phyloP scores from a whole-genome alignment of 2,329 filamentous ascomycete genomes.

The Fusarium piperis region DNA sequence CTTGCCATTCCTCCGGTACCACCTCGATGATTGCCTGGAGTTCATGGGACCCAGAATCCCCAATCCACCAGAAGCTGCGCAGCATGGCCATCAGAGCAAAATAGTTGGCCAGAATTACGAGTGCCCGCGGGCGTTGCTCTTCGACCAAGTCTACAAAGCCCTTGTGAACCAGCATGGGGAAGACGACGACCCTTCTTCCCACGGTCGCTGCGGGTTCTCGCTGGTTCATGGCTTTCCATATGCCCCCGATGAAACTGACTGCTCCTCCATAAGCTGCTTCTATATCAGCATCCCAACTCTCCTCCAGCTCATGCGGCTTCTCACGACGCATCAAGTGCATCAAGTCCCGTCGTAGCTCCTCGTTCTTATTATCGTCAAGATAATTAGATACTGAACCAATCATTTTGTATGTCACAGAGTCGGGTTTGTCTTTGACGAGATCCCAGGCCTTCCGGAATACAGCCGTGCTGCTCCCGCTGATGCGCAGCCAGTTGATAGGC shows the following conservation, averaged over 20 bases:
- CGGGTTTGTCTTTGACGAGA: slow-evolving; percentile 4
- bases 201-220: neutral
- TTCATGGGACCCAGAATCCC: slow-evolving; percentile 26
- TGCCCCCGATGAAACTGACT: slow-evolving; percentile 28
- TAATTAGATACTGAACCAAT: slow-evolving; percentile 12
- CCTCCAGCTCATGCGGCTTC: slow-evolving; percentile 15
- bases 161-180: slow-evolving; percentile 31
- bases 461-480: slow-evolving; percentile 25
- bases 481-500: slow-evolving; percentile 35
- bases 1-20: slow-evolving; percentile 17
- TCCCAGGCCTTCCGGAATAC: slow-evolving; percentile 23
- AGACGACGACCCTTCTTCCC: slow-evolving; percentile 23
- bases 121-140: slow-evolving; percentile 31
- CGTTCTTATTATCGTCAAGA: slow-evolving; percentile 10
- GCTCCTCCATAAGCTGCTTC: slow-evolving; percentile 31
- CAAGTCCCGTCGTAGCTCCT: neutral
- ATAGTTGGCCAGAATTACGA: slow-evolving; percentile 37
- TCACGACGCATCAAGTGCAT: slow-evolving; percentile 19
- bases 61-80: slow-evolving; percentile 31
- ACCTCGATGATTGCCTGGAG: slow-evolving; percentile 21
- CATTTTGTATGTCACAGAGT: slow-evolving; percentile 11
- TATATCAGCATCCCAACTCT: slow-evolving; percentile 21
- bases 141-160: slow-evolving; percentile 31
- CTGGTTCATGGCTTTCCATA: slow-evolving; percentile 24
- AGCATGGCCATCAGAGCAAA: slow-evolving; percentile 31